Evolutionary conservation across 2,329 filamentous ascomycete genomes (phyloP).

Genomic region (Proliferodiscus dingleyae): DNA sequence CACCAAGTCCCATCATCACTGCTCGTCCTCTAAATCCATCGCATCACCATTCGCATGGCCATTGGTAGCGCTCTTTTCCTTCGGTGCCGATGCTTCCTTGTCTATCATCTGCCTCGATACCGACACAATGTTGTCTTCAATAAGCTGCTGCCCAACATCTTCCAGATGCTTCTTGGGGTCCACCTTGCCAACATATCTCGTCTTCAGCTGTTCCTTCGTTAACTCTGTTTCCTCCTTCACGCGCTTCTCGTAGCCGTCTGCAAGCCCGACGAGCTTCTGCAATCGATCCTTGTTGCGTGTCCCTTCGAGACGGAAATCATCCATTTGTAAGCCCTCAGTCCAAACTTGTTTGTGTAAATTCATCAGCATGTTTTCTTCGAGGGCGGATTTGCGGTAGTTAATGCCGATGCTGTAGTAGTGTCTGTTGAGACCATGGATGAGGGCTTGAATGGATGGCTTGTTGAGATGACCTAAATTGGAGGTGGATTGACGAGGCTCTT

Average conservation of each 20-base stretch:
- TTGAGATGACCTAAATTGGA: conserved; percentile 97
- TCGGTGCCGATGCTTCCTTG: conserved; percentile 92
- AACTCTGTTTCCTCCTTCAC: conserved; percentile 98
- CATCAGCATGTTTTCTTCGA: conserved; percentile 99
- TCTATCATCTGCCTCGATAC: conserved; percentile 99
- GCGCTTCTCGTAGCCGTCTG: conserved; percentile 96
- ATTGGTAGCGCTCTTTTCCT: conserved; percentile 52
- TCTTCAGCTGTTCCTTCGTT: conserved; percentile 96
- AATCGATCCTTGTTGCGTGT: conserved; percentile 82
- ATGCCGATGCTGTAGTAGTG: conserved; percentile 99
- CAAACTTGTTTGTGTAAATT: conserved; percentile 99
- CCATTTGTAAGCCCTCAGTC: conserved; percentile 97
- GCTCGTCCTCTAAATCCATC: conserved; percentile 32
- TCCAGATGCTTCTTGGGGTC: conserved; percentile 99
- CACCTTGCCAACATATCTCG: conserved; percentile 96
- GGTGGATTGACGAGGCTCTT: conserved; percentile 95
- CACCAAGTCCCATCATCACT: conserved; percentile 38
- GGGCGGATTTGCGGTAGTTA: conserved; percentile 93
- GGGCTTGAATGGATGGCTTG: conserved; percentile 98
- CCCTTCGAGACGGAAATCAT: conserved; percentile 84
- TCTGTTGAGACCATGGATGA: conserved; percentile 95
- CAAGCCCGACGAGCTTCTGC: conserved; percentile 79
- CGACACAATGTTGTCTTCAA: conserved; percentile 98
- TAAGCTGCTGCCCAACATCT: conserved; percentile 91
- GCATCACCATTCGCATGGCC: conserved; percentile 33